Conservation (phyloP, 768 basidiomycete species). For the Symmetrospora coprosmae region DNA sequence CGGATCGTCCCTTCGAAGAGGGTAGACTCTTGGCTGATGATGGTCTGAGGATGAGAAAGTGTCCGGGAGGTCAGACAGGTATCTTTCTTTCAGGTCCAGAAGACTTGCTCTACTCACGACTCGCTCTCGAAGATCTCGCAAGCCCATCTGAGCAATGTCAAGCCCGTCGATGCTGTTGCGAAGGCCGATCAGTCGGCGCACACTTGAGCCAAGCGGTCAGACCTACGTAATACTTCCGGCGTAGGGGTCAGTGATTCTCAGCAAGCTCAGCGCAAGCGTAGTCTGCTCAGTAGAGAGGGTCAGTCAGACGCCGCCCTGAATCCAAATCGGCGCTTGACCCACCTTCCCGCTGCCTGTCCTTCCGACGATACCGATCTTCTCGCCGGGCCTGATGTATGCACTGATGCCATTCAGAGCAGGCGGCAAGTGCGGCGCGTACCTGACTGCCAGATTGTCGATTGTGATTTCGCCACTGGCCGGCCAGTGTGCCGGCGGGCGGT, state of each 20-base stretch:
- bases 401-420: constrained; percentile 36
- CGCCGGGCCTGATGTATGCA: constrained; percentile 36
- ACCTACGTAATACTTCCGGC: constrained; percentile 38
- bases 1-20: constrained; percentile 59
- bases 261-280: constrained; percentile 38
- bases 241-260: constrained; percentile 40
- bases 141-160: constrained; percentile 37
- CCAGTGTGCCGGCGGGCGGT: constrained; percentile 41
- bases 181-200: constrained; percentile 63
- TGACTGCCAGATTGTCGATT: constrained; percentile 35
- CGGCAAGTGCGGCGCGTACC: constrained; percentile 33
- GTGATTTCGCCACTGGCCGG: constrained; percentile 37
- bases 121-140: constrained; percentile 47
- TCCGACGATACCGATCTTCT: constrained; percentile 42
- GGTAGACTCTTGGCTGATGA: constrained; percentile 60
- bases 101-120: neutral
- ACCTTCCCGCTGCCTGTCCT: constrained; percentile 51
- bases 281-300: neutral
- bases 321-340: neutral
- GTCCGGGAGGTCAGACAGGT: neutral
- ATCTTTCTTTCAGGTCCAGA: neutral
- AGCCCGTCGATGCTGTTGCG: constrained; percentile 37
- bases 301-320: neutral
- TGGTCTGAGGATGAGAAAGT: constrained; percentile 43
- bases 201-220: constrained; percentile 30